Base-by-base conservation (phyloP, 1,284 basidiomycete genomes). In the Fomitopsis palustris region DNA sequence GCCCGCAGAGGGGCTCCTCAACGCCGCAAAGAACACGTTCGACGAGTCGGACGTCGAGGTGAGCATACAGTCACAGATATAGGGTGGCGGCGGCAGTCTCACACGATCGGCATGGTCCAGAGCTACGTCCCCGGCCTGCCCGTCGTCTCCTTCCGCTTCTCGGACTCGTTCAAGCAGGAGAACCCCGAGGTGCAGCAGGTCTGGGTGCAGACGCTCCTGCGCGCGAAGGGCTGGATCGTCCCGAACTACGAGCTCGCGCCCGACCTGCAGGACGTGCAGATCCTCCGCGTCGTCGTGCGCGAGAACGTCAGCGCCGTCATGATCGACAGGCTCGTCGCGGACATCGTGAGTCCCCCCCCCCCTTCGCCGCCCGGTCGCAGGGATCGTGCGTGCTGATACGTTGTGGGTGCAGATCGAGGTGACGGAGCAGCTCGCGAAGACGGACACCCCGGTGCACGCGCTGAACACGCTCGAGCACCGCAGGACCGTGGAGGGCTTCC, bases 101-200 rank as follows among this genome's bases (percentile, higher is more conserved):
- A 7, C 6, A 17, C 33, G 12, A 43, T 27, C 29, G 14, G 9
- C 16, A 14, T 16, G 27, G 17, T 39, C n/a, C 66, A 92, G 85
- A 78, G 71, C 45, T 96, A 95, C 71, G 70, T 77, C 5, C 84
- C 92, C 2, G 93, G 93, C 2, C 79, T 98, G 21, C 96, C 96
- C 3, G 95, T 98, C 16, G 93, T 98, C 0, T 79, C 93, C 0
- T 98, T 98, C 87, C 82, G 87, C 54, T 96, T 97, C 80, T 88
- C 89, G 1, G 88, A 97, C 69, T 75, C 80, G 16, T 91, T 93
- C 78, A 81, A 86, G 70, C 57, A 80, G 62, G 72, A 88, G 59
- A 74, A 93, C 69, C 92, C 93, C 0, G 80, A 88, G 31, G 70
- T 95, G 49, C 80, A 95, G 72, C 96, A 98, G 74, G 84, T 83